These are phyloP conservation scores for Ganoderma boninense DNA, from an alignment of 1,284 basidiomycete genomes.

Conservation along the genomic window DNA sequence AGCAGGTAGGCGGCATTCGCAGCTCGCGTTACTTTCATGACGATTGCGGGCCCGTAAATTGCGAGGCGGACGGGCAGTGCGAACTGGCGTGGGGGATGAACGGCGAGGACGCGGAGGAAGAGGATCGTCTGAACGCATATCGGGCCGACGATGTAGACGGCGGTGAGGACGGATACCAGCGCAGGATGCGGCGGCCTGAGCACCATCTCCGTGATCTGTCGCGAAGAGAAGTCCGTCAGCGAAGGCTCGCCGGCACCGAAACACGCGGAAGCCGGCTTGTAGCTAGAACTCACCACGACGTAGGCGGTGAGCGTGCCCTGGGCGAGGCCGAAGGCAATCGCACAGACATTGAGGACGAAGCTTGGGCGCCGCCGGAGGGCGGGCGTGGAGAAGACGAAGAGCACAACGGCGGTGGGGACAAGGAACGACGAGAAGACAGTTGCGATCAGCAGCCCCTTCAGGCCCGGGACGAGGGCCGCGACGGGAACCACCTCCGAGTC, in stretches of 20 bases:
- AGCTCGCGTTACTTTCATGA: neutral
- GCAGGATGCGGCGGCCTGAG: neutral
- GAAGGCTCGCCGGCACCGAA: too few relatives aligned
- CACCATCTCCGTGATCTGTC: neutral
- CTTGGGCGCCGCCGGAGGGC: slow-evolving; percentile 34
- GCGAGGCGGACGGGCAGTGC: neutral
- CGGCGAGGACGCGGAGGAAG: slow-evolving; percentile 36
- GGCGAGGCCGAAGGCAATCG: slow-evolving; percentile 29
- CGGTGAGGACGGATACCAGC: neutral
- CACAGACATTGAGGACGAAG: slow-evolving; percentile 38
- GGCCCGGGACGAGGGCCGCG: neutral
- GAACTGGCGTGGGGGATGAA: slow-evolving; percentile 29
- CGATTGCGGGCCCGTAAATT: slow-evolving; percentile 9
- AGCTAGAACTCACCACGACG: neutral
- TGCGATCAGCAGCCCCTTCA: slow-evolving; percentile 26
- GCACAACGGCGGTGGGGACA: slow-evolving; percentile 32
- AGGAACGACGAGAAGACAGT: slow-evolving; percentile 27
- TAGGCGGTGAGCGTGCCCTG: slow-evolving; percentile 17
- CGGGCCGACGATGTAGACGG: slow-evolving; percentile 21
- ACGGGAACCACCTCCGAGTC: neutral
- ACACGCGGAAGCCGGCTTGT: neutral
- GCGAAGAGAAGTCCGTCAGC: neutral
- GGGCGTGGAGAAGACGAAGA: slow-evolving; percentile 37
- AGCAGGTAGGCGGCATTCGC: neutral
- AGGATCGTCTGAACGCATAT: slow-evolving; percentile 36